These are phyloP conservation scores for Tieghemostelium lacteum DNA, from an alignment of 78 protist species.

Conservation along the genomic window DNA sequence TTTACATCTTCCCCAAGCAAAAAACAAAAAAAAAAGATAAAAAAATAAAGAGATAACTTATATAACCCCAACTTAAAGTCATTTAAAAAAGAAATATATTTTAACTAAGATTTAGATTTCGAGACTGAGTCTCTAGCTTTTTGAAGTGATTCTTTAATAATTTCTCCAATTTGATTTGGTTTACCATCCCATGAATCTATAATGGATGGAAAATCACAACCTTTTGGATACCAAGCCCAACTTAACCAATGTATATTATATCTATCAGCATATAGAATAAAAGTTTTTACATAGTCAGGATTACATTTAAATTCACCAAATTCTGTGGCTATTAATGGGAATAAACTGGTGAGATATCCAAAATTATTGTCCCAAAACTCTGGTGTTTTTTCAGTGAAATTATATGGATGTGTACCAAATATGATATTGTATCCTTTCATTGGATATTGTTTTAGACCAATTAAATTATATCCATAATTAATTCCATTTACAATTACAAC, in stretches of 20 bases:
- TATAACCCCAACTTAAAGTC: no score
- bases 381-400: not conserved
- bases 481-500: slow-evolving; percentile 33
- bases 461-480: slow-evolving; percentile 32
- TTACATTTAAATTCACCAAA: slow-evolving; percentile 55
- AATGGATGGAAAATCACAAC: slow-evolving; percentile 11
- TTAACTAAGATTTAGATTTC: no score
- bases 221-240: slow-evolving; percentile 26
- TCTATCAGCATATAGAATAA: slow-evolving; percentile 13
- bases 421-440: slow-evolving; percentile 19
- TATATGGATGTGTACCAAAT: slow-evolving; percentile 47
- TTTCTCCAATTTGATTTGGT: not conserved
- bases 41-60: no score
- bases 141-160: no score
- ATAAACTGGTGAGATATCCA: not conserved
- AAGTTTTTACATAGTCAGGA: not conserved
- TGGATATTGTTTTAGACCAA: not conserved
- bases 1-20: no score
- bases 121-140: no score
- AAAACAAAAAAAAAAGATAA: no score
- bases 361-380: not conserved
- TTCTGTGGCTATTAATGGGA: slow-evolving; percentile 36
- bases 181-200: slow-evolving; percentile 1
- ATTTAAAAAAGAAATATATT: no score
- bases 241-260: slow-evolving; percentile 8